These are phyloP conservation scores for Kuraishia hungarica DNA, from an alignment of 805 yeast species.

Conservation along the genomic window DNA sequence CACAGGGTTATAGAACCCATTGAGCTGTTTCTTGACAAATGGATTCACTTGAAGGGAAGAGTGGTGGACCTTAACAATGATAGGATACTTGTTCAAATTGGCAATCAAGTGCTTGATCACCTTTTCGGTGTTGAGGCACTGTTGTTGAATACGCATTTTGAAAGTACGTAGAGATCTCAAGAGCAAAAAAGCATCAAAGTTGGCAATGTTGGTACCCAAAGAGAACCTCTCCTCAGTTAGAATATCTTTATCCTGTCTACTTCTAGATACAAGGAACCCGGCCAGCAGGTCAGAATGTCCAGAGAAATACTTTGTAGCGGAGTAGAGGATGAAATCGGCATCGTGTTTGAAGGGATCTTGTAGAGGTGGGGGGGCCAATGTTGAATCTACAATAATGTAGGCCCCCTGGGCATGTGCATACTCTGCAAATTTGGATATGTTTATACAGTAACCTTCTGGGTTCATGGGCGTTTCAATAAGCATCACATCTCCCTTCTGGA, in stretches of 20 bases:
- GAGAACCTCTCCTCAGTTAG: conserved; percentile 32
- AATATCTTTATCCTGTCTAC: conserved; percentile 19
- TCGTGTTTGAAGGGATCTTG: conserved; percentile 43
- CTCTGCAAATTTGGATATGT: conserved; percentile 32
- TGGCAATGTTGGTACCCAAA: conserved; percentile 44
- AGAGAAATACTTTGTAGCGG: conserved; percentile 48
- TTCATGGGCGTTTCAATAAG: conserved; percentile 48
- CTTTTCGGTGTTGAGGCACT: conserved; percentile 34
- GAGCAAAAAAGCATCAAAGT: conserved; percentile 38
- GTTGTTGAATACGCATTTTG: conserved; percentile 39
- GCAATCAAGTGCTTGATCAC: conserved; percentile 29
- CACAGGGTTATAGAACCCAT: conserved; percentile 36
- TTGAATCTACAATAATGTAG: conserved; percentile 39
- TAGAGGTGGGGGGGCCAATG: conserved; percentile 49
- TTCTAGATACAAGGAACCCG: conserved; percentile 37
- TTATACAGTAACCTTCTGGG: conserved; percentile 37
- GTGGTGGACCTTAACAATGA: conserved; percentile 25
- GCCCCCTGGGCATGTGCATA: conserved; percentile 36
- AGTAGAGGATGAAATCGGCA: conserved; percentile 44
- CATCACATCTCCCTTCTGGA: conserved; percentile 34
- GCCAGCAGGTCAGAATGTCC: conserved; percentile 49
- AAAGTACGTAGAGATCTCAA: conserved; percentile 41
- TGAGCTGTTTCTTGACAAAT: conserved; percentile 31
- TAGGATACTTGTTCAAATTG: conserved; percentile 24
- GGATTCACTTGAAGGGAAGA: conserved; percentile 34